Evolutionary conservation across 306 rosid genomes (phyloP).

Genomic region (Erythrophleum fordii): DNA sequence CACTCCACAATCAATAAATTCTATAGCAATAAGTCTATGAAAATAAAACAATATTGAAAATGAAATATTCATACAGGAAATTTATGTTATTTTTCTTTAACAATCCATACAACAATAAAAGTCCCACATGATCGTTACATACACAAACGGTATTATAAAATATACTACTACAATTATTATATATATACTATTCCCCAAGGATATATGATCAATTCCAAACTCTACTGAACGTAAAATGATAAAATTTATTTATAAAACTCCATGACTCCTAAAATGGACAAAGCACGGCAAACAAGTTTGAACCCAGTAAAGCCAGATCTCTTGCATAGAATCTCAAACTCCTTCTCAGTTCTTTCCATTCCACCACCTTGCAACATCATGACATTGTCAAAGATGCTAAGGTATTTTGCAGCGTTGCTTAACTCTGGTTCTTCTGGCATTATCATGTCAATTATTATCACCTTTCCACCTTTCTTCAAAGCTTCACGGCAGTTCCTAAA

Average conservation of each 20-base stretch:
- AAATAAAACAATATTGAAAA: background rate
- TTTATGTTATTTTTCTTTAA: background rate
- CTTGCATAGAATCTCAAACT: background rate
- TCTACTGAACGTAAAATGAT: too few relatives aligned
- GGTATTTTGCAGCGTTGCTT: background rate
- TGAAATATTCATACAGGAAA: background rate
- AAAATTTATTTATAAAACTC: background rate
- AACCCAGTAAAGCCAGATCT: background rate
- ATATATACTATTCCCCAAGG: background rate
- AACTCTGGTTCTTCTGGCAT: background rate
- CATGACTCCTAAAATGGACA: background rate
- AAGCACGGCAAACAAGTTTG: background rate
- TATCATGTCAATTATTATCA: slow-evolving; percentile 1
- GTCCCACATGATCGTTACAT: background rate
- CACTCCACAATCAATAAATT: background rate
- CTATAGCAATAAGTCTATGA: background rate
- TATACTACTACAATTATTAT: background rate
- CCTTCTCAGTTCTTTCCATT: background rate
- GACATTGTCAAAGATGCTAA: background rate
- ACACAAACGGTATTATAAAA: background rate
- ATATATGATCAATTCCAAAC: background rate
- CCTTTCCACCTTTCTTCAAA: background rate
- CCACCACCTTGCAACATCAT: background rate
- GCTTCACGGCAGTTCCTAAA: background rate
- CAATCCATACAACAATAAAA: background rate